phyloP scores from a whole-genome alignment of 2,329 filamentous ascomycete species.

The Cytospora paraplurivora region DNA sequence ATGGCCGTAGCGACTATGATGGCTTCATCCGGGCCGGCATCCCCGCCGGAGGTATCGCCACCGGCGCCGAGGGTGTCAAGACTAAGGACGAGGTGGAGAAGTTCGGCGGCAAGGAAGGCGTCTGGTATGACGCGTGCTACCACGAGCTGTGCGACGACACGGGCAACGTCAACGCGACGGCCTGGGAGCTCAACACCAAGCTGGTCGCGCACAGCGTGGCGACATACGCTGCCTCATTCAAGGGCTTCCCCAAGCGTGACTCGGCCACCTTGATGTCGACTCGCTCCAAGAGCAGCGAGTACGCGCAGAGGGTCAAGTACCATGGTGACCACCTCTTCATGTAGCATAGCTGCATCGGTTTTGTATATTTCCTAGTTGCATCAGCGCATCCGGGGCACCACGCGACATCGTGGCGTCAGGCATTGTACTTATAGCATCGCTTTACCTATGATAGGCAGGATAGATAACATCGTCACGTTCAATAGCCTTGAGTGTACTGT shows the following conservation, averaged over 20 bases:
- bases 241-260: slow-evolving; percentile 29
- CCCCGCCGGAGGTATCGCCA: slow-evolving; percentile 74
- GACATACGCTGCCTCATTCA: slow-evolving; percentile 29
- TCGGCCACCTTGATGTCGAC: slow-evolving; percentile 4
- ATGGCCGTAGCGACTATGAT: slow-evolving; percentile 79
- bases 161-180: slow-evolving; percentile 58
- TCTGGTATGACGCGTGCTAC: slow-evolving; percentile 62
- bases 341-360: neutral
- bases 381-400: neutral
- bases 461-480: neutral
- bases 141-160: slow-evolving; percentile 64
- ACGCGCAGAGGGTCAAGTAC: slow-evolving; percentile 29
- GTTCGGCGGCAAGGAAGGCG: slow-evolving; percentile 72
- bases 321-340: slow-evolving; percentile 26
- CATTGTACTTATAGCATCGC: neutral
- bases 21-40: slow-evolving; percentile 75
- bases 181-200: slow-evolving; percentile 63
- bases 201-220: slow-evolving; percentile 30
- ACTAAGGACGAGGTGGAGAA: slow-evolving; percentile 63
- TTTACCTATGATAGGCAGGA: neutral
- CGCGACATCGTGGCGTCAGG: neutral
- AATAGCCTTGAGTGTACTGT: neutral
- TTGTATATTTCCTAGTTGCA: neutral
- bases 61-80: slow-evolving; percentile 77
- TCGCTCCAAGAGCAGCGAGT: neutral